Conservation (phyloP, 139 green algal species). For the Haematococcus lacustris region DNA sequence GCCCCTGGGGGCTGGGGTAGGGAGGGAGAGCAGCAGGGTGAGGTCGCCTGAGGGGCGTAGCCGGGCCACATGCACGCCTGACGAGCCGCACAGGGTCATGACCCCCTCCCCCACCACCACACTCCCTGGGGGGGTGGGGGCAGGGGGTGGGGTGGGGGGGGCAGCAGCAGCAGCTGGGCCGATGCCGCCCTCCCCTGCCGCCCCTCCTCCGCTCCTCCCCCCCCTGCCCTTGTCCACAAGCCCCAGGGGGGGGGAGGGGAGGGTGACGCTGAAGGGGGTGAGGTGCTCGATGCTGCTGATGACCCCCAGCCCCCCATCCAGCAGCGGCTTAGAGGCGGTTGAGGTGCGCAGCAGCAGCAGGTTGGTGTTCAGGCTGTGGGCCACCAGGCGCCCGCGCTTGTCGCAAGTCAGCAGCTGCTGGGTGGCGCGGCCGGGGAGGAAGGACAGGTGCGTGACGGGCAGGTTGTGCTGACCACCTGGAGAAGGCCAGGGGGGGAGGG, state of each 20-base stretch:
- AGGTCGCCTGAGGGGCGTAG: conserved; percentile 33
- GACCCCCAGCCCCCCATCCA: conserved; percentile 23
- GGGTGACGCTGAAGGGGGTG: conserved; percentile 18
- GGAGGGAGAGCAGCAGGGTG: conserved; percentile 32
- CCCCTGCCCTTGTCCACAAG: not conserved
- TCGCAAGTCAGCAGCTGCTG: conserved; percentile 17
- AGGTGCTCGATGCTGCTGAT: conserved; percentile 35
- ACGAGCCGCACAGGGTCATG: conserved; percentile 20
- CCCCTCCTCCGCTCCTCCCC: too few relatives aligned
- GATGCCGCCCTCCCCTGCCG: not conserved
- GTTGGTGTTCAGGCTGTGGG: conserved; percentile 23
- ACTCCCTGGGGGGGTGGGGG: not conserved
- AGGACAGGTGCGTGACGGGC: conserved; percentile 30
- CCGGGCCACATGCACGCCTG: conserved; percentile 28
- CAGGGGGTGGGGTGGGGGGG: not conserved
- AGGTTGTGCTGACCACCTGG: conserved; percentile 13
- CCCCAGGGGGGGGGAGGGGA: not conserved
- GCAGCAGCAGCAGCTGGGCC: not conserved
- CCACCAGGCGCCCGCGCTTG: conserved; percentile 23
- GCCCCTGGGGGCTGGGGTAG: not conserved
- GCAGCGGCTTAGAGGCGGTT: conserved; percentile 10
- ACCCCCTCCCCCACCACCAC: conserved; percentile 38
- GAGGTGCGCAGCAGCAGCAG: conserved; percentile 22
- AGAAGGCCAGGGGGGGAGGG: not conserved
- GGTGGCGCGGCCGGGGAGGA: conserved; percentile 26